These are phyloP conservation scores for Yamadazyma epiphylla DNA, from an alignment of 1,139 yeast genomes.

Conservation along the genomic window DNA sequence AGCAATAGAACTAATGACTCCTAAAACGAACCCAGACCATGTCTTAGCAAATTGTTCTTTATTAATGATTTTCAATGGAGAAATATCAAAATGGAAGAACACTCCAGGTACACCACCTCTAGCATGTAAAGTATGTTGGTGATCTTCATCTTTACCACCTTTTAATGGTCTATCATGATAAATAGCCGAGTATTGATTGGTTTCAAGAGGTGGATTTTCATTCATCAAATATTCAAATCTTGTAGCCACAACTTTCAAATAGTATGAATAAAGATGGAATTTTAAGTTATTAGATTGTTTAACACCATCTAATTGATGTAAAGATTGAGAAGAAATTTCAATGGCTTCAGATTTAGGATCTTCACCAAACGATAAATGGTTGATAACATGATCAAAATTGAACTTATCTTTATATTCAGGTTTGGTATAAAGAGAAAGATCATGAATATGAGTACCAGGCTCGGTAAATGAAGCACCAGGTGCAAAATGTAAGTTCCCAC, in stretches of 20 bases:
- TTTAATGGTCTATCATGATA: constrained; percentile 77
- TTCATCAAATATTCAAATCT: constrained; percentile 67
- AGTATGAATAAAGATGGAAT: constrained; percentile 70
- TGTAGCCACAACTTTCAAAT: constrained; percentile 86
- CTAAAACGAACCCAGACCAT: constrained; percentile 82
- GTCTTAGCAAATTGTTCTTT: constrained; percentile 73
- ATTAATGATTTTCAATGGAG: constrained; percentile 89
- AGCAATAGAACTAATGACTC: constrained; percentile 85
- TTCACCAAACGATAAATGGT: constrained; percentile 83
- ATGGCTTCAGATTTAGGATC: constrained; percentile 33
- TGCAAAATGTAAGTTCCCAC: constrained; percentile 92
- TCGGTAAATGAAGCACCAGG: constrained; percentile 73
- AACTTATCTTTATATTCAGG: constrained; percentile 45
- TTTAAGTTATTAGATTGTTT: constrained; percentile 32
- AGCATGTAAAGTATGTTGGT: constrained; percentile 80
- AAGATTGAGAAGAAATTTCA: constrained; percentile 28
- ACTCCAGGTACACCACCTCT: constrained; percentile 91
- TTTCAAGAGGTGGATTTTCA: constrained; percentile 47
- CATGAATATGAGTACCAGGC: constrained; percentile 72
- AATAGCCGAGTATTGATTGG: constrained; percentile 91
- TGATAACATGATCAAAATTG: constrained; percentile 69
- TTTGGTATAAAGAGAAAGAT: constrained; percentile 64
- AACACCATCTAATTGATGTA: constrained; percentile 72
- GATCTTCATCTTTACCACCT: constrained; percentile 91
- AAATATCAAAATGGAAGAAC: constrained; percentile 82